Percentiles rank a stretch among this genome's conserved stretches.
Conservation (phyloP, 257 asterid species). For the Agastache rugosa region DNA sequence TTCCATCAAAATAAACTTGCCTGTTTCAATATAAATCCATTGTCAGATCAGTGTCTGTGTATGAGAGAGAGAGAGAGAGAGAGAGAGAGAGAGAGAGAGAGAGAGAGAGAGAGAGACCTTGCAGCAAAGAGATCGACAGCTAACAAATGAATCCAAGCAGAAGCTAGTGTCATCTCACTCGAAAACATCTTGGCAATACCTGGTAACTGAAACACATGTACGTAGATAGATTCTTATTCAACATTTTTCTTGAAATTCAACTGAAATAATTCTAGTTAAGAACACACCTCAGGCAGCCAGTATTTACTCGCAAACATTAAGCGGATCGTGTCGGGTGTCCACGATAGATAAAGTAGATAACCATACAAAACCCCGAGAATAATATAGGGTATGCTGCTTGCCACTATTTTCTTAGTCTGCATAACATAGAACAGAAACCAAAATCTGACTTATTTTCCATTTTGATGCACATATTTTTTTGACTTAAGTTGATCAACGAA, state of each 20-base stretch:
- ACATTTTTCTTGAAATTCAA: background rate
- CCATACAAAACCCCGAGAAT: conserved; percentile 72
- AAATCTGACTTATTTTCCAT: background rate
- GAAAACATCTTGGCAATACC: conserved; percentile 93
- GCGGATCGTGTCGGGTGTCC: conserved; percentile 85
- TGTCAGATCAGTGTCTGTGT: background rate
- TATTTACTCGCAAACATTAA: conserved; percentile 79
- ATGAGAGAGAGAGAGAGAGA: background rate
- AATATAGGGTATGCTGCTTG: conserved; percentile 70
- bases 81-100: conserved; percentile 9
- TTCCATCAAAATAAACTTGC: conserved; percentile 86
- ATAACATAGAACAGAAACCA: conserved; percentile 19
- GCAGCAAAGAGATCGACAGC: conserved; percentile 97
- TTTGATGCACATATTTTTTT: background rate
- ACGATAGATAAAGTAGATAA: conserved; percentile 71
- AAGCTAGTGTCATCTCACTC: conserved; percentile 87
- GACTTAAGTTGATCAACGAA: background rate
- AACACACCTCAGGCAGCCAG: conserved; percentile 92
- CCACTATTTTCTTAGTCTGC: conserved; percentile 81
- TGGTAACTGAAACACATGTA: conserved; percentile 53
- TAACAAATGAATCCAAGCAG: conserved; percentile 98
- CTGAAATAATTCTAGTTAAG: background rate
- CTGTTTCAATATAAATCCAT: conserved; percentile 44
- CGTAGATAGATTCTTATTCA: background rate
- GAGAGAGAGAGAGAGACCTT: conserved; percentile 51